These are phyloP conservation scores for Lasiodiplodia citricola DNA, from an alignment of 2,329 filamentous ascomycete genomes.

Conservation along the genomic window DNA sequence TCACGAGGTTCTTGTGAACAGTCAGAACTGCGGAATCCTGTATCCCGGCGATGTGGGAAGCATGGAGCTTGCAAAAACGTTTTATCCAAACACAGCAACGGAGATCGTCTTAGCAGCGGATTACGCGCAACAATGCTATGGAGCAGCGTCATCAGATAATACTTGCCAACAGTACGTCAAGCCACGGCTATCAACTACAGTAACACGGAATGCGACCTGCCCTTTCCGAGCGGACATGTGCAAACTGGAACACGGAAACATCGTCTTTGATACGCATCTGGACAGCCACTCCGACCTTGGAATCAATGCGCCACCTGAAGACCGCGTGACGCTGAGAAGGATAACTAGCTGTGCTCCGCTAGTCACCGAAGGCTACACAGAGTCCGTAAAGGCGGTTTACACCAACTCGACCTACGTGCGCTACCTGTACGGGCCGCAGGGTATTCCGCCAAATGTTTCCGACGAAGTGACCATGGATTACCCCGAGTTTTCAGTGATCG, in stretches of 20 bases:
- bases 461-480: neutral
- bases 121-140: constrained; percentile 24
- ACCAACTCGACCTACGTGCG: neutral
- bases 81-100: neutral
- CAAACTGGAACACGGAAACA: constrained; percentile 24
- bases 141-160: neutral
- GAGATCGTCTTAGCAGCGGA: neutral
- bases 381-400: neutral
- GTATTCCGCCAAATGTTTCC: neutral
- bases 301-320: constrained; percentile 30
- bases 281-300: constrained; percentile 32
- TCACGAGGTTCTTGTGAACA: constrained; percentile 15
- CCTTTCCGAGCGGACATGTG: constrained; percentile 29
- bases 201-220: constrained; percentile 25
- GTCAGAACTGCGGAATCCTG: neutral
- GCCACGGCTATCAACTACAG: constrained; percentile 5
- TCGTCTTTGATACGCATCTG: constrained; percentile 31
- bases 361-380: constrained; percentile 12
- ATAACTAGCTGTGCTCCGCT: constrained; percentile 27
- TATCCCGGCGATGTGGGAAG: constrained; percentile 17
- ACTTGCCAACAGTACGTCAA: constrained; percentile 15
- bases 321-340: constrained; percentile 25
- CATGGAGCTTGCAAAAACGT: no score
- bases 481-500: neutral
- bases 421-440: neutral